Base-by-base conservation (phyloP, 2,329 filamentous ascomycete species). In the Rutstroemia sydowiana region DNA sequence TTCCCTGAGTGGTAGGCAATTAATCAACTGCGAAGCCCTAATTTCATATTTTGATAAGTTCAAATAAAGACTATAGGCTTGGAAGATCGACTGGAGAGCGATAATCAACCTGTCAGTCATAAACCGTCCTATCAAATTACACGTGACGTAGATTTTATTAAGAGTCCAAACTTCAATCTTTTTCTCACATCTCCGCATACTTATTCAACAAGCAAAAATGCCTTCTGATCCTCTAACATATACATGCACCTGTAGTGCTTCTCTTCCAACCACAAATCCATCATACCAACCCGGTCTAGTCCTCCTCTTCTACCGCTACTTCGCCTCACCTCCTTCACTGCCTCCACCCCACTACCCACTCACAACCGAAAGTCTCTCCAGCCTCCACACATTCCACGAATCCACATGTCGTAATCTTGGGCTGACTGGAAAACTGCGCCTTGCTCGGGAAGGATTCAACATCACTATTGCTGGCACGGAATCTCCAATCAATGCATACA, bases 231-330 rank as follows among this genome's bases (percentile, higher is more conserved):
- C 65, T 2, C 37, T 67, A 7, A 59, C 63, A 8, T 66, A 61
- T 45, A 60, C 45, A n/a, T 67, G 65, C 43, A 63, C 57, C 23
- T 66, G 65, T 44, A 16, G 56, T n/a, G 59, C 58, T 6, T 45
- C 45, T 6, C 50, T 51, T 11, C 21, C 39, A 41, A 3, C 13
- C 3, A 21, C 18, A 9, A 9, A 21, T 11, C 9, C 20, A 23
- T 21, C 21, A 16, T 18, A 30, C 5, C 31, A 53, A 10, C 51
- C 53, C 11, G 65, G 65, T 5, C 48, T 54, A 6, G 58, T 66
- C 6, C 61, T 67, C 23, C 57, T 67, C 14, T 67, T 67, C 54
- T 67, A 66, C 32, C 60, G 64, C n/a, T 67, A 67, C 44, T 67
- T 60, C 40, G 45, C 53, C 21, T 59, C 63, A 18, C 43, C 56